Percentiles rank a stretch among this genome's conserved stretches.
phyloP scores from a whole-genome alignment of 495 filamentous ascomycete species.

The Lophium mytilinum region DNA sequence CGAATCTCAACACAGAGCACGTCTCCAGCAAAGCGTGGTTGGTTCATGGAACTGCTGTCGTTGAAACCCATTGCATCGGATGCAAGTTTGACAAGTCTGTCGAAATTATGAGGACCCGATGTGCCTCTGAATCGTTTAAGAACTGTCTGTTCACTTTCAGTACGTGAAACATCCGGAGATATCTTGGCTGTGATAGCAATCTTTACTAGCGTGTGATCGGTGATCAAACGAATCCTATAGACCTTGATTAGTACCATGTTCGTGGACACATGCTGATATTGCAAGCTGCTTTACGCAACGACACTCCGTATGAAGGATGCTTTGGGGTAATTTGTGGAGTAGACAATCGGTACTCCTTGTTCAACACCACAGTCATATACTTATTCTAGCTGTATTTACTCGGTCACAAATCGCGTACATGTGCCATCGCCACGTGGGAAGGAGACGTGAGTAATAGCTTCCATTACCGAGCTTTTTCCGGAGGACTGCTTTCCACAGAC shows the following conservation, averaged over 20 bases:
- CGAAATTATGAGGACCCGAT: background rate
- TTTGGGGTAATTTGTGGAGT: too few relatives aligned
- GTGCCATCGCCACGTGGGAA: background rate
- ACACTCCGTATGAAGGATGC: too few relatives aligned
- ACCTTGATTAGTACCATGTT: too few relatives aligned
- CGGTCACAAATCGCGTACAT: slow-evolving; percentile 5
- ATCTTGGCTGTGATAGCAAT: background rate
- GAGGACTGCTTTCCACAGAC: slow-evolving; percentile 8
- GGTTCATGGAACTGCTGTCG: background rate
- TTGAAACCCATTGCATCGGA: background rate
- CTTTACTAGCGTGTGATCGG: background rate
- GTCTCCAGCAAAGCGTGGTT: background rate
- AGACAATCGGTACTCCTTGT: too few relatives aligned
- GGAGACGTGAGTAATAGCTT: background rate
- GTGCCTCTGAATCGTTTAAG: background rate
- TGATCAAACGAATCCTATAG: background rate
- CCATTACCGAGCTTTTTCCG: slow-evolving; percentile 4
- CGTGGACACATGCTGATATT: too few relatives aligned
- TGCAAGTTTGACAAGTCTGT: background rate
- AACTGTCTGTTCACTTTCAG: background rate
- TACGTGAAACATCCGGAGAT: background rate
- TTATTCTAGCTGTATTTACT: background rate
- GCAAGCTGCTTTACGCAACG: too few relatives aligned
- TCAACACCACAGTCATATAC: too few relatives aligned
- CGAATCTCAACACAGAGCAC: background rate